Evolutionary conservation across 768 basidiomycete genomes (phyloP).

Genomic region (Sporobolomyces roseus): DNA sequence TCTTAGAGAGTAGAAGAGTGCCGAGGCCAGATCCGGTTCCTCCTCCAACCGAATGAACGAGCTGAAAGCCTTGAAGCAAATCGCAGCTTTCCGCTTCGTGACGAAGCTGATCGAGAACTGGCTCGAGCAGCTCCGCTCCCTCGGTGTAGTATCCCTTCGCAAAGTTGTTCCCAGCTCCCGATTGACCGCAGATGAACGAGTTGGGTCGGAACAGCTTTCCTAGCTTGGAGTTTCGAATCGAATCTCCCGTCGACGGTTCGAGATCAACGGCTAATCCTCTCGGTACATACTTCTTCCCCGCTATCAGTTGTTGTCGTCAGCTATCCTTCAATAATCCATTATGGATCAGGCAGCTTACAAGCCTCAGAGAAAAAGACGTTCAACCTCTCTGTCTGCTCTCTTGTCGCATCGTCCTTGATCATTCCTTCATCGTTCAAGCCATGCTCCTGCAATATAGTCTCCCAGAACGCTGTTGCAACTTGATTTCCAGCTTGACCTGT

Average conservation of each 20-base stretch:
- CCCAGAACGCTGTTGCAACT: slow-evolving; percentile 68
- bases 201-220: slow-evolving; percentile 81
- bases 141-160: slow-evolving; percentile 90
- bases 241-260: slow-evolving; percentile 78
- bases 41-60: slow-evolving; percentile 84
- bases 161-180: slow-evolving; percentile 83
- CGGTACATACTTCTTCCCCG: slow-evolving; percentile 68
- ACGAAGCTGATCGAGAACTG: slow-evolving; percentile 65
- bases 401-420: slow-evolving; percentile 30
- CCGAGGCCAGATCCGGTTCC: slow-evolving; percentile 86
- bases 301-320: not conserved
- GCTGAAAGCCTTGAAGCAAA: slow-evolving; percentile 79
- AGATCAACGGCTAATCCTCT: slow-evolving; percentile 86
- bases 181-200: slow-evolving; percentile 54
- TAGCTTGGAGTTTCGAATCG: slow-evolving; percentile 48
- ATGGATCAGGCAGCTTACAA: no score
- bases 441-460: slow-evolving; percentile 79
- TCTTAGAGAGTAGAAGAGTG: slow-evolving; percentile 70
- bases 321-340: not conserved
- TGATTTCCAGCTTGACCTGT: slow-evolving; percentile 63
- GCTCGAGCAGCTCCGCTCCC: slow-evolving; percentile 78
- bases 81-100: slow-evolving; percentile 68
- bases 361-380: slow-evolving; percentile 33
- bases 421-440: slow-evolving; percentile 66
- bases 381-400: slow-evolving; percentile 33